phyloP scores from a whole-genome alignment of 116 monocot genomes.

The Iris pallida region DNA sequence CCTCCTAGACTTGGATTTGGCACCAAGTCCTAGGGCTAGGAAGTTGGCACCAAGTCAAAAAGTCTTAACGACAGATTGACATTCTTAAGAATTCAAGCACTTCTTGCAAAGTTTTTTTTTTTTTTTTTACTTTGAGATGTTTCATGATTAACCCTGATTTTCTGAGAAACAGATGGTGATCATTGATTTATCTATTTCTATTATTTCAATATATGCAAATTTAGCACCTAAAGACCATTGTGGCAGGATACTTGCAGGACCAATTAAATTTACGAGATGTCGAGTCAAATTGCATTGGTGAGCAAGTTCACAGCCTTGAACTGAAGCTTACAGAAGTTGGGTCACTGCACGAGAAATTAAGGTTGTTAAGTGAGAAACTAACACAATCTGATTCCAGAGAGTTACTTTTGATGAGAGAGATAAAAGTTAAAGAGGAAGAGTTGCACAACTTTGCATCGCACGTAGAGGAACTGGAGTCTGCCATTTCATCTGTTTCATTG shows the following conservation, averaged over 20 bases:
- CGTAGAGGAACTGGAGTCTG: slow-evolving; percentile 53
- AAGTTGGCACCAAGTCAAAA: not conserved
- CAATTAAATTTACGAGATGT: slow-evolving; percentile 49
- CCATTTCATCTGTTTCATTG: slow-evolving; percentile 37
- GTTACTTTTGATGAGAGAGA: slow-evolving; percentile 38
- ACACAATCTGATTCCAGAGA: slow-evolving; percentile 37
- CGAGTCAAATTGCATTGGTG: slow-evolving; percentile 50
- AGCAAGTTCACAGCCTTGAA: slow-evolving; percentile 60
- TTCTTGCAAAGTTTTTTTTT: not conserved
- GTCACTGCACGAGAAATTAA: slow-evolving; percentile 34
- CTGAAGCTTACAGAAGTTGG: slow-evolving; percentile 42
- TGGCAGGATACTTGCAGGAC: slow-evolving; percentile 71
- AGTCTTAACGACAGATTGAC: not conserved
- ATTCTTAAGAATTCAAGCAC: not conserved
- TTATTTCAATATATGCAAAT: not conserved
- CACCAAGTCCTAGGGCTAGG: no score
- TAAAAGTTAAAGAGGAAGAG: slow-evolving; percentile 45
- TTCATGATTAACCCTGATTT: not conserved
- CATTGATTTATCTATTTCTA: not conserved
- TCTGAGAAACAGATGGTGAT: not conserved
- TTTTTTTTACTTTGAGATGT: not conserved
- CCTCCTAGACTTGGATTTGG: no score
- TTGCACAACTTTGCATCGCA: slow-evolving; percentile 37
- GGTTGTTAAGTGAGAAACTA: slow-evolving; percentile 29
- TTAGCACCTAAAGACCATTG: not conserved